phyloP scores from a whole-genome alignment of 257 asterid species.

The Primulina huaijiensis region DNA sequence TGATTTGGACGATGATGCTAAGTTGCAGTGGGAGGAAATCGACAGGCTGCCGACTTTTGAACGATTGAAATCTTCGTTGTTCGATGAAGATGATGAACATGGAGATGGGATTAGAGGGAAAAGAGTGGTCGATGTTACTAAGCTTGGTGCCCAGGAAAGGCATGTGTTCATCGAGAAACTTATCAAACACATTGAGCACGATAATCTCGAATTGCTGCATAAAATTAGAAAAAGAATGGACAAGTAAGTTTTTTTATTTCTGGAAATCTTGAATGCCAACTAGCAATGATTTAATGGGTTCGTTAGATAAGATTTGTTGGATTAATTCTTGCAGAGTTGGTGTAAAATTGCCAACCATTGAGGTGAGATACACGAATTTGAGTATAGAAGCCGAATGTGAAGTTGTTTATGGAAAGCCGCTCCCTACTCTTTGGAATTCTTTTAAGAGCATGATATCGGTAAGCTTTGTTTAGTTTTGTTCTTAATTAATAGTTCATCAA shows the following conservation, averaged over 20 bases:
- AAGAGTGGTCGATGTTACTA: slow-evolving; percentile 43
- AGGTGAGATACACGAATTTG: slow-evolving; percentile 32
- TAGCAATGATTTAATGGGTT: background rate
- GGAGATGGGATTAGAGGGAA: slow-evolving; percentile 26
- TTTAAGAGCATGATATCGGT: slow-evolving; percentile 30
- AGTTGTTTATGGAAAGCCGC: slow-evolving; percentile 40
- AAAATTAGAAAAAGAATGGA: slow-evolving; percentile 45
- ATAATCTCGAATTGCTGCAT: slow-evolving; percentile 43
- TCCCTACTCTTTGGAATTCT: slow-evolving; percentile 44
- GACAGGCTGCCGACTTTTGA: slow-evolving; percentile 42
- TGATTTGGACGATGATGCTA: slow-evolving; percentile 32
- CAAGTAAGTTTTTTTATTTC: slow-evolving; percentile 26
- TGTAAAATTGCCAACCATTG: slow-evolving; percentile 30
- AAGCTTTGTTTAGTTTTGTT: background rate
- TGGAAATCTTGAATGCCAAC: background rate
- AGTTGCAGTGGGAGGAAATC: slow-evolving; percentile 37
- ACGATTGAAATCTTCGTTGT: slow-evolving; percentile 42
- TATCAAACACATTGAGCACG: slow-evolving; percentile 44
- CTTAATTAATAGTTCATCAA: background rate
- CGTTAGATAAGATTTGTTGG: background rate
- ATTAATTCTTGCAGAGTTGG: slow-evolving; percentile 31
- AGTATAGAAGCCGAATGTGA: slow-evolving; percentile 32
- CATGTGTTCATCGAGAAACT: slow-evolving; percentile 46
- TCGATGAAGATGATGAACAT: slow-evolving; percentile 26
- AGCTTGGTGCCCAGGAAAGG: slow-evolving; percentile 43